Percentiles rank a stretch among this genome's conserved stretches.
phyloP scores from a whole-genome alignment of 257 asterid genomes.

The Penstemon davidsonii region DNA sequence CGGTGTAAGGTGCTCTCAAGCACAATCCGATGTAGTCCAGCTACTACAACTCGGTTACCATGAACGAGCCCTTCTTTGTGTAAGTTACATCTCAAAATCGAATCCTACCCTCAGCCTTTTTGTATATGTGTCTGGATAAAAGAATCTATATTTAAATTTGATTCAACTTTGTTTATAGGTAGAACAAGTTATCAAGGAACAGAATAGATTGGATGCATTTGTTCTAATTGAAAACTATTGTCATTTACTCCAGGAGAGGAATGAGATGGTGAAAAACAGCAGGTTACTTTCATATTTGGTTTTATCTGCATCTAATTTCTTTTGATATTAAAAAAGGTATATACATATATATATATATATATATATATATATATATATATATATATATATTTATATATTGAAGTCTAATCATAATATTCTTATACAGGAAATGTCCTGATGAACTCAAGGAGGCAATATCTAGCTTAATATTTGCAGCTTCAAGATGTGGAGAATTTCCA shows the following conservation, averaged over 20 bases:
- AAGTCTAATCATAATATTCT: no score
- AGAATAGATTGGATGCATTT: constrained; percentile 32
- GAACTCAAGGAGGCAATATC: constrained; percentile 46
- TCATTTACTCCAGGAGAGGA: constrained; percentile 32
- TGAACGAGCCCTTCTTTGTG: constrained; percentile 38
- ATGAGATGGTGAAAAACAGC: constrained; percentile 23
- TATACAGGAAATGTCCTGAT: constrained; percentile 44
- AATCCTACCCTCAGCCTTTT: background rate
- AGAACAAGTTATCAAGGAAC: constrained; percentile 38
- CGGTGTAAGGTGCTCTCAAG: constrained; percentile 31
- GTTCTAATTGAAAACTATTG: constrained; percentile 38
- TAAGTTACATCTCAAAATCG: constrained; percentile 17
- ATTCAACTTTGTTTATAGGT: constrained; percentile 23
- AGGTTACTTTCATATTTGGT: constrained; percentile 18
- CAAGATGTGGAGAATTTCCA: constrained; percentile 50
- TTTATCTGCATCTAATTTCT: background rate
- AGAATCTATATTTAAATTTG: background rate
- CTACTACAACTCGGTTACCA: constrained; percentile 39
- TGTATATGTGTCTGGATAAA: background rate
- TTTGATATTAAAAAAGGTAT: background rate
- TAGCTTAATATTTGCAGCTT: constrained; percentile 48
- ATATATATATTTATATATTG: background rate
- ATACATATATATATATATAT: background rate
- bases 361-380: background rate
- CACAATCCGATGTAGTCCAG: constrained; percentile 41